These are phyloP conservation scores for Podospora appendiculata DNA, from an alignment of 495 filamentous ascomycete genomes.

Conservation along the genomic window DNA sequence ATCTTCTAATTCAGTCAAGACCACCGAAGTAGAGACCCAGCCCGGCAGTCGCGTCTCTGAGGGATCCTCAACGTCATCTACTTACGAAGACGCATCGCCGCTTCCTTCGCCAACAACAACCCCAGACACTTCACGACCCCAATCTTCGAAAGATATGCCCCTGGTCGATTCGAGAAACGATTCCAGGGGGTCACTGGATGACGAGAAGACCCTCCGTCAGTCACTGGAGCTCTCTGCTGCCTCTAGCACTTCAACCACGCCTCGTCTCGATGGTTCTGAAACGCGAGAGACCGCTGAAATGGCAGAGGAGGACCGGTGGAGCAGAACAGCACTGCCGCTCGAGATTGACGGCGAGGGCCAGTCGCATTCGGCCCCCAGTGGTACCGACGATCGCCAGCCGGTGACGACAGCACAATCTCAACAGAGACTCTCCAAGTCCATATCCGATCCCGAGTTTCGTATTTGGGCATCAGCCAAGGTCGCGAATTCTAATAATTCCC, in stretches of 20 bases:
- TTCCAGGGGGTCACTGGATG: conserved; percentile 8
- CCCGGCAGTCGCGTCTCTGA: conserved; percentile 25
- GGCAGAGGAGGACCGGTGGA: conserved; percentile 27
- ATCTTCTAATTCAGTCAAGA: conserved; percentile 1
- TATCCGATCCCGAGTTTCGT: conserved; percentile 3
- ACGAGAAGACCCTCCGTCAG: conserved; percentile 16
- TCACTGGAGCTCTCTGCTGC: conserved; percentile 4
- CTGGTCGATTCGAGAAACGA: conserved; percentile 5
- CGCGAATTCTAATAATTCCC: background rate
- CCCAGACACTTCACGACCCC: conserved; percentile 39
- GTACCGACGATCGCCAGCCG: background rate
- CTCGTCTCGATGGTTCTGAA: conserved; percentile 10
- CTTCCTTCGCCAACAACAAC: conserved; percentile 33
- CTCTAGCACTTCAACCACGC: conserved; percentile 17
- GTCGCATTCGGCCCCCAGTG: conserved; percentile 2
- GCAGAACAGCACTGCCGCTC: conserved; percentile 22
- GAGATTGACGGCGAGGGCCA: conserved; percentile 29
- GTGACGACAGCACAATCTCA: background rate
- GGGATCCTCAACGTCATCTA: conserved; percentile 37
- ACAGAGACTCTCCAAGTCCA: conserved; percentile 1
- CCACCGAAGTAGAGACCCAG: conserved; percentile 6
- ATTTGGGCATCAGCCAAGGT: background rate
- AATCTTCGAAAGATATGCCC: conserved; percentile 28
- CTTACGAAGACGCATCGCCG: conserved; percentile 33
- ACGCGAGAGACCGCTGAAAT: background rate